Evolutionary conservation across 495 filamentous ascomycete genomes (phyloP).

Genomic region (Talaromyces trachyspermus): DNA sequence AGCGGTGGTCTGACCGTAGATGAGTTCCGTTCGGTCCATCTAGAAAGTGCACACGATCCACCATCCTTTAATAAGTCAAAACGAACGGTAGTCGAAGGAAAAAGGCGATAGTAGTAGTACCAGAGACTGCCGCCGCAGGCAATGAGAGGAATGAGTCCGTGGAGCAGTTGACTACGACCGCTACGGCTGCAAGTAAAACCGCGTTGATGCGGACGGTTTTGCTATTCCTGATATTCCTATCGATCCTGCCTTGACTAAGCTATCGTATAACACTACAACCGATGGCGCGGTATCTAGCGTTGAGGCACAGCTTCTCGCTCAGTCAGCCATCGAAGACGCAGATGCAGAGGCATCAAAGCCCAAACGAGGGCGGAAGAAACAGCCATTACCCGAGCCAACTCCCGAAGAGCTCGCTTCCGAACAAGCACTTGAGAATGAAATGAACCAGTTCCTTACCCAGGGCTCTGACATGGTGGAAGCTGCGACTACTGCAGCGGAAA

Average conservation of each 20-base stretch:
- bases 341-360: conserved; percentile 17
- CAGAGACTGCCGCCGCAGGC: conserved; percentile 42
- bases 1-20: conserved; percentile 74
- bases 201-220: conserved; percentile 42
- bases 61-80: conserved; percentile 68
- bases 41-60: conserved; percentile 66
- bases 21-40: conserved; percentile 67
- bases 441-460: conserved; percentile 30
- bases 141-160: too few species aligned
- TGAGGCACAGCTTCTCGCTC: not conserved
- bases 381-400: conserved; percentile 23
- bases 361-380: conserved; percentile 20
- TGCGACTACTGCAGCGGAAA: conserved; percentile 7
- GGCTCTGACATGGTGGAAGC: conserved; percentile 34
- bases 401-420: conserved; percentile 36
- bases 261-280: conserved; percentile 7
- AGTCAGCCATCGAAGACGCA: not conserved
- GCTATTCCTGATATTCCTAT: conserved; percentile 41
- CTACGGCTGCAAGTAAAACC: too few species aligned
- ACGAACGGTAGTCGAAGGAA: conserved; percentile 34
- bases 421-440: conserved; percentile 37
- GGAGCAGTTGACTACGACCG: too few species aligned
- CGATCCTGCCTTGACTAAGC: conserved; percentile 32
- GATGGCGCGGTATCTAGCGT: not conserved
- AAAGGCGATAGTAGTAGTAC: conserved; percentile 33